phyloP scores from a whole-genome alignment of 1,284 basidiomycete species.

The Papiliotrema terrestris region DNA sequence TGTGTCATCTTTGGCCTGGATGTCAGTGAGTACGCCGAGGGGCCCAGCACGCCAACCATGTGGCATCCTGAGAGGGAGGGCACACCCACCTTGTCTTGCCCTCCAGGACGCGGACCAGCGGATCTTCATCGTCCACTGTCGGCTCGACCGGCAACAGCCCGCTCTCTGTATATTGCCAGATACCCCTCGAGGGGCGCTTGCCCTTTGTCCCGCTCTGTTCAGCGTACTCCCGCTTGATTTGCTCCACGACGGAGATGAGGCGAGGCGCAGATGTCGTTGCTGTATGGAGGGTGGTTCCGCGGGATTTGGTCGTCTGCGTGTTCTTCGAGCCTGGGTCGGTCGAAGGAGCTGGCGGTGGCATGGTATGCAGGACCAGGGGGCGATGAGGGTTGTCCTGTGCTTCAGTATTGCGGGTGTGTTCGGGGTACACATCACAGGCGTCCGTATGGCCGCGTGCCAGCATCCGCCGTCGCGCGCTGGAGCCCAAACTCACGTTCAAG shows the following conservation, averaged over 20 bases:
- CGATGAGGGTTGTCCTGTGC: slow-evolving; percentile 57
- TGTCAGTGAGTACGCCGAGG: neutral
- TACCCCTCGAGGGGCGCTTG: slow-evolving; percentile 37
- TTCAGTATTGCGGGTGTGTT: neutral
- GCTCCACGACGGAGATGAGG: slow-evolving; percentile 72
- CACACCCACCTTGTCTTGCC: slow-evolving; percentile 61
- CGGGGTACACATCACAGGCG: neutral
- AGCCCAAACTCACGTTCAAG: slow-evolving; percentile 57
- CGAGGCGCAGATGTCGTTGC: slow-evolving; percentile 59
- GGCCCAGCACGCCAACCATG: too few relatives aligned
- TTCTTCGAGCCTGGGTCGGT: neutral
- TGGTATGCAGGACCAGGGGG: slow-evolving; percentile 65
- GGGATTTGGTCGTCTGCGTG: neutral
- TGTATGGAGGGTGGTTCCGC: slow-evolving; percentile 25
- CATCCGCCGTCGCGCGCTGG: too few relatives aligned
- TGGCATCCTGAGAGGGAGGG: neutral
- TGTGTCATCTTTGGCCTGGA: slow-evolving; percentile 61
- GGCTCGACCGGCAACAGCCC: slow-evolving; percentile 53
- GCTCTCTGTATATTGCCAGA: slow-evolving; percentile 78
- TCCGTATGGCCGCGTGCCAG: neutral
- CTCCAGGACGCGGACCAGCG: slow-evolving; percentile 39
- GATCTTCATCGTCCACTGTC: slow-evolving; percentile 47
- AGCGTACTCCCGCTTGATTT: slow-evolving; percentile 71
- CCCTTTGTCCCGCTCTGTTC: slow-evolving; percentile 9
- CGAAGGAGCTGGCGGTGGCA: slow-evolving; percentile 48